Evolutionary conservation across 306 rosid species (phyloP), one percentile per base, ranked within the genome.

Genomic region (Rosa persica): DNA sequence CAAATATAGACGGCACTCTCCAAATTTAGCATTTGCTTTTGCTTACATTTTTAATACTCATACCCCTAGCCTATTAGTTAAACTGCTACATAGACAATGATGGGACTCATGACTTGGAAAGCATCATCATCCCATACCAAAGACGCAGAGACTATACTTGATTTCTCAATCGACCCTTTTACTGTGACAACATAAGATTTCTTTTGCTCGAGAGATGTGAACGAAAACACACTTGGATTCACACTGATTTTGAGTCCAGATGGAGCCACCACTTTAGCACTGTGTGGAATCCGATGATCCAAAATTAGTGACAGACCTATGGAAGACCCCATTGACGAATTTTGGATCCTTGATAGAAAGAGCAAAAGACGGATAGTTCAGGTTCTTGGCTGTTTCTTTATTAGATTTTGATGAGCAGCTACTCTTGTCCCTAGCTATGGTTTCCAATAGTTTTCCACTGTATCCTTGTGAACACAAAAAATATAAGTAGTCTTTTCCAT

Each of bases 351-450:
- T 2, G 3, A 23, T 55, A 13, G 82, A 39, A 27, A 86, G 82
- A 61, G 86, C 72, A 25, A 89, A 83, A 0, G 90, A 86, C 5
- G 93, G 92, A 43, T 89, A 91, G 64, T 91, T 91, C 1, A 91
- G 65, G 25, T 87, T 88, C 16, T 67, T 78, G 20, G 51, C 76
- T 5, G 79, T 51, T 64, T 6, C 58, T 10, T 67, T 4, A 22
- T 8, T 12, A 25, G 55, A 16, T 15, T 44, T 57, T 1, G 82
- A 42, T 19, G 83, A 80, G 22, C 25, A 44, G 9, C 49, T 73
- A 5, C 27, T 55, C 13, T 77, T 77, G n/a, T 82, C 78, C 0
- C 79, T 76, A 0, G 79, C 20, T n/a, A 83, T 0, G 10, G 1
- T 36, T 36, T 62, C 77, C 72, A 86, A 43, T 57, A 72, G 39